Base-by-base conservation (phyloP, 2,329 filamentous ascomycete species). In the Fusarium vanettenii region DNA sequence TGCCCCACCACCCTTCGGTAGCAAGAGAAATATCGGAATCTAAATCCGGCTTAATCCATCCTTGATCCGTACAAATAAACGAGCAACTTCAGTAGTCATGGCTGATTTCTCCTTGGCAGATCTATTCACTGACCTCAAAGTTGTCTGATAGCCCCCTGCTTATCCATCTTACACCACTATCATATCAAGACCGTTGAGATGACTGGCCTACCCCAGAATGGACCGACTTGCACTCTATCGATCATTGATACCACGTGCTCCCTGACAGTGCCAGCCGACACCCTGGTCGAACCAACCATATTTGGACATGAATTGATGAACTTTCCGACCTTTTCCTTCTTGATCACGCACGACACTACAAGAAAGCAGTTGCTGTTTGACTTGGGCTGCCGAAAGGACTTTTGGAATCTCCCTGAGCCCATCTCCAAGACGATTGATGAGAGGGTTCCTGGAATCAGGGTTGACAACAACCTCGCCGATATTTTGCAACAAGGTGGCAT, bases 311-410 rank as follows among this genome's bases (percentile, higher is more conserved):
- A 71, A 10, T 8, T 67, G 2, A 64, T 71, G 68, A 71, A 71
- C 37, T 67, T 71, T 14, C 64, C 60, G 2, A 71, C 64, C 3
- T 27, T 67, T 2, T 48, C 64, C 5, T 71, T 71, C 22, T 50
- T 70, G 3, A 66, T 70, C 14, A 25, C 27, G 0, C 68, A 70
- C 20, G 50, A 37, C 5, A 10, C 56, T 18, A 33, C 55, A 9
- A 37, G 31, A 5, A 61, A 29, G 20, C 37, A 67, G 35, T 1
- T 67, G 1, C 56, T 71, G 2, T 71, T 67, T 14, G 64, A 71
- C 31, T 39, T 67, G 33, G 68, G 68, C 6, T 71, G 64, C 60
- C 60, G 60, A 52, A 67, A 62, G 14, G 68, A 71, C 31, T 71
- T 67, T 20, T 71, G 68, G 64, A 67, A 71, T 29, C 22, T 70